Evolutionary conservation across 1,139 yeast genomes (phyloP).

Genomic region (Yamadazyma spencermartinsiae): DNA sequence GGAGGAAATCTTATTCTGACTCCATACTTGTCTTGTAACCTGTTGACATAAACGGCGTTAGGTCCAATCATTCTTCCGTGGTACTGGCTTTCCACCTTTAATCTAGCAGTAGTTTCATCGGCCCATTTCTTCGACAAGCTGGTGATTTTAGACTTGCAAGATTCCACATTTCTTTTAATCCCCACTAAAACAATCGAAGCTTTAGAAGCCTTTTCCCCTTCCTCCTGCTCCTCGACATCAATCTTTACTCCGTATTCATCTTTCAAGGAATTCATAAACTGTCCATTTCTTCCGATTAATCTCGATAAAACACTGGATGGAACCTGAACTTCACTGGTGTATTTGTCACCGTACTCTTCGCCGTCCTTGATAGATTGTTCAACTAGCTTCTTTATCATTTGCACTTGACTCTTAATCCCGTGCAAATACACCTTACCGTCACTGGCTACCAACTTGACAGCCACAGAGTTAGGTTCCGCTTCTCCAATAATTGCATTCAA

Average conservation of each 20-base stretch:
- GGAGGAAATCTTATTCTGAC: constrained; percentile 80
- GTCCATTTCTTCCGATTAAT: constrained; percentile 88
- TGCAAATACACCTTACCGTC: constrained; percentile 59
- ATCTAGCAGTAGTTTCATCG: constrained; percentile 68
- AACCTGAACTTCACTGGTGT: constrained; percentile 48
- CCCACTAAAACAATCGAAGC: constrained; percentile 71
- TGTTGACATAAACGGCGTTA: constrained; percentile 76
- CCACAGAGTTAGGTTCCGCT: constrained; percentile 41
- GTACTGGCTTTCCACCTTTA: constrained; percentile 73
- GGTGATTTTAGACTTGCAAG: constrained; percentile 60
- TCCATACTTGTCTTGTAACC: constrained; percentile 85
- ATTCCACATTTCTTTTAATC: constrained; percentile 74
- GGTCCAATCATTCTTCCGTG: constrained; percentile 87
- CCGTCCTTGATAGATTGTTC: constrained; percentile 60
- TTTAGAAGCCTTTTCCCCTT: constrained; percentile 40
- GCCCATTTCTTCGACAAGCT: constrained; percentile 74
- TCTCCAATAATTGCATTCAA: constrained; percentile 48
- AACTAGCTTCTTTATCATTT: constrained; percentile 52
- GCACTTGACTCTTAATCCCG: constrained; percentile 63
- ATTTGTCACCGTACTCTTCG: constrained; percentile 61
- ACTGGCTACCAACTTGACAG: constrained; percentile 41
- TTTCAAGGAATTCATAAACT: constrained; percentile 64
- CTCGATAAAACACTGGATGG: constrained; percentile 72
- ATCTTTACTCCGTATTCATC: constrained; percentile 80
- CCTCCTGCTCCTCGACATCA: constrained; percentile 53